Base-by-base conservation (phyloP, 1,284 basidiomycete species). In the Trichosporon sp. region DNA sequence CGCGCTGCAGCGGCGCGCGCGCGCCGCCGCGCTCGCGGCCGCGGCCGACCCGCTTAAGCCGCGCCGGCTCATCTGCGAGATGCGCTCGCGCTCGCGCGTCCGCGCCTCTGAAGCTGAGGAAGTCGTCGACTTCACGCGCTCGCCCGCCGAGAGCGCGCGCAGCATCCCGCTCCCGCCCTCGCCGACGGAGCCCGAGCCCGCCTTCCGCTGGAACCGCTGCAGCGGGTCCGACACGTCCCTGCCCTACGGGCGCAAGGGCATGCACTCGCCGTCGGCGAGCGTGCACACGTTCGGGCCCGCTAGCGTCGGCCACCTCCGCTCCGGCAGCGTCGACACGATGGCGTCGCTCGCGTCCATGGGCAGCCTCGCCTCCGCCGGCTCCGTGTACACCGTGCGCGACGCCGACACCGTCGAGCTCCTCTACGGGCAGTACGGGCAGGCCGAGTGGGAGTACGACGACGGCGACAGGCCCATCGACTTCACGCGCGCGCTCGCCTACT, bases 41-140 rank as follows among this genome's bases (percentile, higher is more conserved):
- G 66, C 66, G 2, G 51, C 31, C 23, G 66, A 68, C 35, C 66
- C 66, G 15, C 62, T 68, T 5, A 68, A 68, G 62, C 66, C 66
- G 5, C 66, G 66, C 13, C 66, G 66, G 1, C 66, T 68, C 13
- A 21, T 68, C 5, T 60, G 56, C 56, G 27, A 60, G 27, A 60
- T 60, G 56, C 56, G 56, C 29, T 60, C 56, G 27, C 29, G 34
- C 51, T 58, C 35, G 35, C 64, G 25, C 51, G 58, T 2, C 62
- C 66, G 11, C 51, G 62, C 25, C 47, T 35, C 31, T 44, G 53
- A 47, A 32, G 42, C 38, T 2, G 47, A 25, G 21, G 47, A n/a
- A n/a, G 47, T 23, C 18, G 47, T 25, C 51, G 66, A 18, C 66
- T 67, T 21, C 29, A 32, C 56, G 29, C 58, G 65, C 56, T 11